phyloP scores from a whole-genome alignment of 2,329 filamentous ascomycete species.

The Teratosphaeriaceae sp. region DNA sequence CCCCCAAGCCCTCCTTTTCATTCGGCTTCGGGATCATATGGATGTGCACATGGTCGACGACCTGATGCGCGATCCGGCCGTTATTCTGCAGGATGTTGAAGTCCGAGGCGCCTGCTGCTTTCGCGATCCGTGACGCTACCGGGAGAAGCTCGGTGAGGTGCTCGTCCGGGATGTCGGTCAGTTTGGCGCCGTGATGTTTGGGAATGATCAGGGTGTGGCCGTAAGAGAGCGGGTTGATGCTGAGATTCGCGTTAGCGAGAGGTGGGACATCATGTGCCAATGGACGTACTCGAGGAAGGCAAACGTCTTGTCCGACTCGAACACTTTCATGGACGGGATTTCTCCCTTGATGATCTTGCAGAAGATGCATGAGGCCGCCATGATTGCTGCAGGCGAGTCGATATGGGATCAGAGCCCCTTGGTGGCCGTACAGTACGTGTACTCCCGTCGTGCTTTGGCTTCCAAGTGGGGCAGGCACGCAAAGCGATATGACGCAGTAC shows the following conservation, averaged over 20 bases:
- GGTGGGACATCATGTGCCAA: not conserved
- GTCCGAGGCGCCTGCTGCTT: constrained; percentile 66
- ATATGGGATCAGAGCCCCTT: constrained; percentile 1
- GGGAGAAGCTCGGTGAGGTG: constrained; percentile 76
- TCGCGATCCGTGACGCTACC: constrained; percentile 79
- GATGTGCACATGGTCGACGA: constrained; percentile 84
- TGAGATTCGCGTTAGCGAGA: not conserved
- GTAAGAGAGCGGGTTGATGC: constrained; percentile 72
- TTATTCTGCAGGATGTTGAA: constrained; percentile 99
- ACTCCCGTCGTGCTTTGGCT: not conserved
- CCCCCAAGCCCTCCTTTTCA: constrained; percentile 66
- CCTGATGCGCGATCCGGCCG: constrained; percentile 81
- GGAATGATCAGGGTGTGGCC: constrained; percentile 95
- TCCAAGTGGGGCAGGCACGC: not conserved
- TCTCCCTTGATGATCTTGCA: constrained; percentile 99
- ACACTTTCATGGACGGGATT: constrained; percentile 94
- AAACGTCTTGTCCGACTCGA: constrained; percentile 85
- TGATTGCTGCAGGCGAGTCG: constrained; percentile 14
- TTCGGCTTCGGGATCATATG: constrained; percentile 98
- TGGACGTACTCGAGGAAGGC: constrained; percentile 70
- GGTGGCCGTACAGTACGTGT: not conserved
- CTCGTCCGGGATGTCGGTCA: constrained; percentile 89
- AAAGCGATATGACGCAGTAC: too few relatives aligned
- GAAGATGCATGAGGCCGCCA: constrained; percentile 72
- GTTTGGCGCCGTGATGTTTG: constrained; percentile 87